Conservation (phyloP, 176 grass and related monocot genomes). For the Pontederia paniculata region DNA sequence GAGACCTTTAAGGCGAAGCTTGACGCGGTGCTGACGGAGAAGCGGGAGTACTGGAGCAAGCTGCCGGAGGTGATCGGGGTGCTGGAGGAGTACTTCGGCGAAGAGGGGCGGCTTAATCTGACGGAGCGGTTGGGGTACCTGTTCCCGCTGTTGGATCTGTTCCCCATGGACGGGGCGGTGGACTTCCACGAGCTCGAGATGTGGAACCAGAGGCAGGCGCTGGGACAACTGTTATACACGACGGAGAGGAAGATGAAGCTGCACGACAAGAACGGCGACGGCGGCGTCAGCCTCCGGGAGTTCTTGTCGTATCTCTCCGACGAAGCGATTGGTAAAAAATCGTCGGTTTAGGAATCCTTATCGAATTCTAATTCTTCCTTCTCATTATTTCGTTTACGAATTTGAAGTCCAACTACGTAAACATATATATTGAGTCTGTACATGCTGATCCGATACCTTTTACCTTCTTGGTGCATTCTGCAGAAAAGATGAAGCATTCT, state of each 20-base stretch:
- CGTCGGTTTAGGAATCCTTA: neutral
- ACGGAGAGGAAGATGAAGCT: constrained; percentile 15
- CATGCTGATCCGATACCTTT: no score
- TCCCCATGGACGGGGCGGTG: constrained; percentile 22
- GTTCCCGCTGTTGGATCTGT: constrained; percentile 24
- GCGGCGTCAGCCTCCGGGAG: constrained; percentile 17
- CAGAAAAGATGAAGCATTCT: no score
- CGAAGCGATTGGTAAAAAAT: constrained; percentile 16
- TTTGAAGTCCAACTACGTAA: no score
- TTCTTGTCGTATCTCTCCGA: constrained; percentile 10
- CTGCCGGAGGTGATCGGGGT: neutral
- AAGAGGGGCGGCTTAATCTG: constrained; percentile 19
- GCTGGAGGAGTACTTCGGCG: constrained; percentile 23
- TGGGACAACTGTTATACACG: constrained; percentile 1
- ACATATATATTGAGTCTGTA: no score
- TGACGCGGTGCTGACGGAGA: neutral
- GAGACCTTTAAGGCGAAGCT: constrained; percentile 13
- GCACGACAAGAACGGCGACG: constrained; percentile 26
- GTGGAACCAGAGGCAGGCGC: constrained; percentile 28
- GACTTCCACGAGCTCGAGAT: constrained; percentile 24
- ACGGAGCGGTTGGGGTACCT: constrained; percentile 30
- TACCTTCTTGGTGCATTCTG: no score
- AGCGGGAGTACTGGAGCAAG: neutral
- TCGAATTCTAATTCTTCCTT: no score
- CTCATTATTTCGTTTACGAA: neutral